Percentiles rank a stretch among this genome's conserved stretches.
phyloP scores from a whole-genome alignment of 768 basidiomycete genomes.

The Psilocybe tampanensis region DNA sequence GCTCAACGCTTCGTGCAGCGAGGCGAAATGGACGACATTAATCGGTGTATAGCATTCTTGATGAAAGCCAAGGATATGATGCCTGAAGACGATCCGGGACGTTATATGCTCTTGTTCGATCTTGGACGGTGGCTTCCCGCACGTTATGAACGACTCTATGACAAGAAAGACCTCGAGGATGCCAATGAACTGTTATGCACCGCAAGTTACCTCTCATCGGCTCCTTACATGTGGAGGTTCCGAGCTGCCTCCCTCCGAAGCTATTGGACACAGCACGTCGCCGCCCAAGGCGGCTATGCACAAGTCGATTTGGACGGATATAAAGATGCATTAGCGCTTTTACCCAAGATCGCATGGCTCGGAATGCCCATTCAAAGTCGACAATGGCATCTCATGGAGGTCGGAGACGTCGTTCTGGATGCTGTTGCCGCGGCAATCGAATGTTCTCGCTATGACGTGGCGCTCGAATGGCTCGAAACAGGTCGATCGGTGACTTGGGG shows the following conservation, averaged over 20 bases:
- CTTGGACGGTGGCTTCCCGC: conserved; percentile 12
- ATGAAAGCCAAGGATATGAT: not conserved
- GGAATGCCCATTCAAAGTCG: conserved; percentile 8
- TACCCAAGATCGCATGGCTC: conserved; percentile 7
- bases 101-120: conserved; percentile 1
- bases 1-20: conserved; percentile 4
- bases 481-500: conserved; percentile 18
- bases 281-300: not conserved
- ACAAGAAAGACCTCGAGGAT: conserved; percentile 7
- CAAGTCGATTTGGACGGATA: not conserved
- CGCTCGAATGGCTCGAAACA: conserved; percentile 14
- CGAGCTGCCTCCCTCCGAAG: conserved; percentile 6
- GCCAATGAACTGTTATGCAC: not conserved
- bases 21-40: conserved; percentile 4
- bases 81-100: conserved; percentile 1
- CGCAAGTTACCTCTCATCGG: not conserved
- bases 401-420: conserved; percentile 1
- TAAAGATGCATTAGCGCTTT: not conserved
- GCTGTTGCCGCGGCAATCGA: conserved; percentile 10
- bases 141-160: conserved; percentile 4
- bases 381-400: conserved; percentile 8
- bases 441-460: not conserved
- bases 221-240: not conserved
- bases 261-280: not conserved
- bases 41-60: not conserved